phyloP scores from a whole-genome alignment of 768 basidiomycete species.

The Clavaria fumosa region DNA sequence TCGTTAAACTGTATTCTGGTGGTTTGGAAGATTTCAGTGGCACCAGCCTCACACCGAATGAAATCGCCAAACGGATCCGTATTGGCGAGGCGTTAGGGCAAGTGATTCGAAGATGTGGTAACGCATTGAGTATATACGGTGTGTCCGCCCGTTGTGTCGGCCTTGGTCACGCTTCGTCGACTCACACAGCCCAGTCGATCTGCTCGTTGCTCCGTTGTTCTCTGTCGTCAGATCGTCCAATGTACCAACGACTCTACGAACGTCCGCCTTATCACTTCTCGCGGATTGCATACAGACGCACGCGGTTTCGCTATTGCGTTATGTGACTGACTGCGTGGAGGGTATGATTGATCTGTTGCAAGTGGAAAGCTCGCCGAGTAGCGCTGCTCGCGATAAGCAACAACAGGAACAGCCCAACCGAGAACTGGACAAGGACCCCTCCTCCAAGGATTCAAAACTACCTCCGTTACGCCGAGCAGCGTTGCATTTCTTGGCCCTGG shows the following conservation, averaged over 20 bases:
- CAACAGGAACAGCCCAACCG: conserved; percentile 4
- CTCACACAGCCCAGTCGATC: conserved; percentile 50
- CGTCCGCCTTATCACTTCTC: conserved; percentile 44
- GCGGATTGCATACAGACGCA: conserved; percentile 57
- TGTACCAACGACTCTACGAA: conserved; percentile 60
- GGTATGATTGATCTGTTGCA: conserved; percentile 70
- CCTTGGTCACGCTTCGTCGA: too few species aligned
- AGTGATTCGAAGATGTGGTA: conserved; percentile 60
- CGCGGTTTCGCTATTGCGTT: conserved; percentile 44
- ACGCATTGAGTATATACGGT: conserved; percentile 58
- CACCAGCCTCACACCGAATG: conserved; percentile 33
- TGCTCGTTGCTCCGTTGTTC: conserved; percentile 61
- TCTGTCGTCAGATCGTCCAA: conserved; percentile 38
- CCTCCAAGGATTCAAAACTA: conserved; percentile 42
- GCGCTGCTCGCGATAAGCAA: conserved; percentile 8
- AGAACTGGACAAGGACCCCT: conserved; percentile 38
- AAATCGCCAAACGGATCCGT: conserved; percentile 59
- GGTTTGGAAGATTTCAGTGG: conserved; percentile 36
- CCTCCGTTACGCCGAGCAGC: conserved; percentile 77
- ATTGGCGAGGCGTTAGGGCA: conserved; percentile 77
- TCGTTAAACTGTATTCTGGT: conserved; percentile 53
- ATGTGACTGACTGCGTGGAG: conserved; percentile 42
- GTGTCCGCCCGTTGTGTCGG: conserved; percentile 10
- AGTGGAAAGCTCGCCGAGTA: conserved; percentile 32
- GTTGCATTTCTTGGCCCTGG: conserved; percentile 60